Evolutionary conservation across 2,329 filamentous ascomycete genomes (phyloP).

Genomic region (Ascocoryne sarcoides): DNA sequence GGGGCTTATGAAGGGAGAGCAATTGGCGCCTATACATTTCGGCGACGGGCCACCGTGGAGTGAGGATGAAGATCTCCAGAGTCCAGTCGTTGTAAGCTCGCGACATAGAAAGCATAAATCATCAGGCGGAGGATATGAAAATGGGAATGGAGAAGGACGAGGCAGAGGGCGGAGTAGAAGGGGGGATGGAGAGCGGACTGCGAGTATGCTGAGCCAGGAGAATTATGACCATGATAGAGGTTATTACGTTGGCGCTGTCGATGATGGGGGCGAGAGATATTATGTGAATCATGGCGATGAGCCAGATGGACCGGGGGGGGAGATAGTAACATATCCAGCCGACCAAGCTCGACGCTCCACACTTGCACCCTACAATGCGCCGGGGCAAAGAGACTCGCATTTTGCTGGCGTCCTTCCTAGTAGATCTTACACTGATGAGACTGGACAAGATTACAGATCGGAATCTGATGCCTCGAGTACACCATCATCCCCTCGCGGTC

Average conservation of each 20-base stretch:
- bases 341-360: slow-evolving; percentile 51
- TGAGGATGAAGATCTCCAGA: slow-evolving; percentile 91
- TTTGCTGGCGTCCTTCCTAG: slow-evolving; percentile 39
- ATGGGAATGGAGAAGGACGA: slow-evolving; percentile 27
- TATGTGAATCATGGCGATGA: slow-evolving; percentile 64
- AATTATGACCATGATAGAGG: slow-evolving; percentile 53
- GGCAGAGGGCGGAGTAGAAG: slow-evolving; percentile 40
- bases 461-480: slow-evolving; percentile 52
- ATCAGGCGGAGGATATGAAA: slow-evolving; percentile 40
- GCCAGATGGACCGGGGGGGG: slow-evolving; percentile 67
- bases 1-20: slow-evolving; percentile 53
- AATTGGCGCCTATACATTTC: slow-evolving; percentile 75
- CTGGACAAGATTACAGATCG: slow-evolving; percentile 32
- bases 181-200: slow-evolving; percentile 31
- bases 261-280: slow-evolving; percentile 65
- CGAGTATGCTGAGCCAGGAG: slow-evolving; percentile 37
- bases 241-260: slow-evolving; percentile 57
- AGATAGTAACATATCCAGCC: slow-evolving; percentile 70
- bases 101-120: slow-evolving; percentile 82
- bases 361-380: slow-evolving; percentile 35
- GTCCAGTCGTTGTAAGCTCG: slow-evolving; percentile 74
- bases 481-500: slow-evolving; percentile 48
- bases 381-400: slow-evolving; percentile 43
- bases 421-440: slow-evolving; percentile 30
- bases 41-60: slow-evolving; percentile 87